Evolutionary conservation across 2,329 filamentous ascomycete species (phyloP), one percentile per base, ranked within the genome.

Genomic region (Beauveria medogensis): DNA sequence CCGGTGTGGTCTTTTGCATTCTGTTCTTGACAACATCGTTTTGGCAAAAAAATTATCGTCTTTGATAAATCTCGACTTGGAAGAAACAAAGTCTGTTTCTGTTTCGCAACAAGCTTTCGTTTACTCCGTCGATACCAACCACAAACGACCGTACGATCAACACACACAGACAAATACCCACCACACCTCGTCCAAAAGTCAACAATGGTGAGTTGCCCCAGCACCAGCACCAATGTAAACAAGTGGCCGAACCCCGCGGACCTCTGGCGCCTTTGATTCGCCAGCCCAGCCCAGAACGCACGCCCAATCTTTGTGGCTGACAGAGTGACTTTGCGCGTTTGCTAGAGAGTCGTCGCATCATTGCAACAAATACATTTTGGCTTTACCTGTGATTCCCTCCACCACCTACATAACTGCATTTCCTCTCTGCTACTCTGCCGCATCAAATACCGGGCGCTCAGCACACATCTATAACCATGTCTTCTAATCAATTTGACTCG

Each of bases 401-500:
- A 7, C n/a, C 48, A 55, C 59, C 57, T 59, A 37, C 46, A 60
- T 55, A 59, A 58, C 62, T 55, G 60, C 55, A 16, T 50, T 30
- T 26, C 18, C 30, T 48, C 28, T 34, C 44, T 48, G 2, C 44
- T 40, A 41, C 55, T 51, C 43, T 55, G 52, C 51, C 28, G 52
- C 47, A 16, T n/a, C 24, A 16, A 28, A 24, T 10, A 16, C 9
- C 24, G 37, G 37, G 16, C 16, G 9, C 52, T 51, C 46, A 30
- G 18, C 5, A 58, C 10, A 18, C n/a, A 61, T n/a, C 37, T 7
- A 52, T 34, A 12, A 66, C 57, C 64, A 82, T 81, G 78, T 68
- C 77, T 69, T 78, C 80, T 82, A 82, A 82, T 72, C 71, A 78
- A 63, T 78, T 73, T 68, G 80, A 82, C 64, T 70, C 76, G 52